Evolutionary conservation across 2,329 filamentous ascomycete species (phyloP).

Genomic region (Xylariaceae sp.): DNA sequence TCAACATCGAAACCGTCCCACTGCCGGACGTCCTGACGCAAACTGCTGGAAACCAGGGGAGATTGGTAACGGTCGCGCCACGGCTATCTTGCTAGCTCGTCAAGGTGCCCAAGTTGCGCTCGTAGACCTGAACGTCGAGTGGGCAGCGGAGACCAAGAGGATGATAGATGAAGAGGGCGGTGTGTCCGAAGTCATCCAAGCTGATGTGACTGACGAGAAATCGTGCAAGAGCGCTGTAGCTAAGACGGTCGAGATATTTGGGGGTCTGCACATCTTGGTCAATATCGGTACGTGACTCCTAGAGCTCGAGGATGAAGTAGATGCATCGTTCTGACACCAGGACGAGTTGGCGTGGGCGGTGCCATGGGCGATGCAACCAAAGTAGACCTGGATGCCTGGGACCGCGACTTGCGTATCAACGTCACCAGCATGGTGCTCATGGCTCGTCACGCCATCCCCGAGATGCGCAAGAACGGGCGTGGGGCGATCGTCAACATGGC

Average conservation of each 20-base stretch:
- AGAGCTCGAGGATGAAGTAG: too few species aligned
- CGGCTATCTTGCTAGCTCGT: slow-evolving; percentile 24
- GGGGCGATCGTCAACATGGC: slow-evolving; percentile 34
- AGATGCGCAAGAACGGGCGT: slow-evolving; percentile 28
- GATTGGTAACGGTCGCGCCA: slow-evolving; percentile 26
- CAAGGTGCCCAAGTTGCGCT: slow-evolving; percentile 24
- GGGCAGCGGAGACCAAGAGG: slow-evolving; percentile 22
- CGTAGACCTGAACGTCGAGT: slow-evolving; percentile 21
- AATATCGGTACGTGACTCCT: slow-evolving; percentile 19
- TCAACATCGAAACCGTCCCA: neutral
- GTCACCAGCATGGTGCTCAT: slow-evolving; percentile 33
- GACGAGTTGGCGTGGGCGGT: slow-evolving; percentile 29
- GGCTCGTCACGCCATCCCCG: slow-evolving; percentile 25
- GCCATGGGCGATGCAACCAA: slow-evolving; percentile 25
- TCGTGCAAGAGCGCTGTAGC: slow-evolving; percentile 18
- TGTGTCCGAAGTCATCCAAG: slow-evolving; percentile 19
- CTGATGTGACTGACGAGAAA: slow-evolving; percentile 20
- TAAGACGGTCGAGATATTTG: slow-evolving; percentile 19
- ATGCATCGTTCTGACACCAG: too few species aligned
- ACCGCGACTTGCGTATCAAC: slow-evolving; percentile 28
- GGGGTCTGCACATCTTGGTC: slow-evolving; percentile 22
- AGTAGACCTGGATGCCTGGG: slow-evolving; percentile 26
- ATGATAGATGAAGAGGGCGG: slow-evolving; percentile 27
- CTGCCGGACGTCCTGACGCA: too few species aligned
- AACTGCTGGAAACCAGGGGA: slow-evolving; percentile 13